These are phyloP conservation scores for Phytophthora palmivora DNA, from an alignment of 352 stramenopile species.

Conservation along the genomic window DNA sequence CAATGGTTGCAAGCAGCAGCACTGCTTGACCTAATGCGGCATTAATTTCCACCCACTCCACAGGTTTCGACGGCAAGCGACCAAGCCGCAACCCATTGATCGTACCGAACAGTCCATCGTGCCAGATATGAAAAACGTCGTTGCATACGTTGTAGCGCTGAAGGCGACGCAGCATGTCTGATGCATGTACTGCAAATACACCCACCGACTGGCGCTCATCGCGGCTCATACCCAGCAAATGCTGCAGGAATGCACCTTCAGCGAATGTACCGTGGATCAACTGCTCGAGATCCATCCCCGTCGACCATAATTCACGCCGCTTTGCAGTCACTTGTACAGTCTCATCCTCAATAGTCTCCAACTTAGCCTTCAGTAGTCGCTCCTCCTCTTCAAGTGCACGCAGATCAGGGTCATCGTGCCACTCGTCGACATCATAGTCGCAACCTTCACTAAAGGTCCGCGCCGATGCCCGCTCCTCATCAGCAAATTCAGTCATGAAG, in stretches of 20 bases:
- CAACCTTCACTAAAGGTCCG: conserved; percentile 28
- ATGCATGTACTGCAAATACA: conserved; percentile 83
- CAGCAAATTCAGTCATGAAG: conserved; percentile 60
- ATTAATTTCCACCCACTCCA: conserved; percentile 93
- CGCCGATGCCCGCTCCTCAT: conserved; percentile 32
- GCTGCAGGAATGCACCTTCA: conserved; percentile 81
- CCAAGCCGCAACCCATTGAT: conserved; percentile 91
- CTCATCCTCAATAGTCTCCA: conserved; percentile 68
- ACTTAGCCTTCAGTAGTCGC: conserved; percentile 50
- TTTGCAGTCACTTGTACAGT: conserved; percentile 60
- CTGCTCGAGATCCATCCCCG: conserved; percentile 71
- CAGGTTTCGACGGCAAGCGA: conserved; percentile 76
- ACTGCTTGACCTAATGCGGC: conserved; percentile 86
- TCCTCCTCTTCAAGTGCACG: conserved; percentile 73
- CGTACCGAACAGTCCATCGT: conserved; percentile 88
- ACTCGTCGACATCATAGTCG: conserved; percentile 44
- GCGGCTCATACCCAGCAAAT: conserved; percentile 71
- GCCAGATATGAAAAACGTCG: conserved; percentile 93
- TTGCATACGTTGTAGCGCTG: conserved; percentile 92
- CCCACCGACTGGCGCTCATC: conserved; percentile 80
- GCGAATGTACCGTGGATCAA: conserved; percentile 76
- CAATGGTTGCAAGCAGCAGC: conserved; percentile 85
- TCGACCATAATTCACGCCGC: conserved; percentile 76
- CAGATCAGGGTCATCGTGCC: conserved; percentile 55
- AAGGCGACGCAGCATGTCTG: conserved; percentile 78